A percentile compares a stretch with the other conserved stretches of the same genome.
phyloP scores from a whole-genome alignment of 2,329 filamentous ascomycete species.

The Byssoonygena ceratinophila region DNA sequence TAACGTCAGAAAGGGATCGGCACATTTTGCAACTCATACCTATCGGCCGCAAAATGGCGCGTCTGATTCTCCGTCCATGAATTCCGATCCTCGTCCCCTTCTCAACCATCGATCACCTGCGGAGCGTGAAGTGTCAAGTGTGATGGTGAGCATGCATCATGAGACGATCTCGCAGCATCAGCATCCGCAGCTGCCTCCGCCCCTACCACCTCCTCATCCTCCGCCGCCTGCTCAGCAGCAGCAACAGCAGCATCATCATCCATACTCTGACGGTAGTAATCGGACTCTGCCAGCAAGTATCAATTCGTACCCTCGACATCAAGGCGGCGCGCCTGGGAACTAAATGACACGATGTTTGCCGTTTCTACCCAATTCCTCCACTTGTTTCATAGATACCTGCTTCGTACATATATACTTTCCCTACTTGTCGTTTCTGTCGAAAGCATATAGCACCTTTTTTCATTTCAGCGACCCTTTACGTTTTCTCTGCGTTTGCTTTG shows the following conservation, averaged over 20 bases:
- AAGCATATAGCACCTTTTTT: no score
- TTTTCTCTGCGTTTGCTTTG: no score
- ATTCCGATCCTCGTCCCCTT: background rate
- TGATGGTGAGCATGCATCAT: conserved; percentile 8
- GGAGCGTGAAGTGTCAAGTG: conserved; percentile 5
- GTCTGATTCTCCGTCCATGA: background rate
- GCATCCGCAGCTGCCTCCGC: background rate
- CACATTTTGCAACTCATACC: background rate
- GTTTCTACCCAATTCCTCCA: no score
- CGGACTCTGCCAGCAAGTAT: background rate
- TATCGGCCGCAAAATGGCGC: background rate
- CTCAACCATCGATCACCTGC: conserved; percentile 3
- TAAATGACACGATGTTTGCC: background rate
- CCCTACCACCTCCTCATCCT: background rate
- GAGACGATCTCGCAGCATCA: conserved; percentile 1
- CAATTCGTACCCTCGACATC: conserved; percentile 2
- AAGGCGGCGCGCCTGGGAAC: background rate
- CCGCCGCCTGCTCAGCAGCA: background rate
- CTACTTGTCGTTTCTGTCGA: no score
- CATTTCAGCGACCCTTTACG: no score
- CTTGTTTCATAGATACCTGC: background rate
- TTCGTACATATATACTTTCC: no score
- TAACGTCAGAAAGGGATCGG: background rate
- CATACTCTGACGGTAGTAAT: background rate
- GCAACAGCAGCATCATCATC: background rate